phyloP scores from a whole-genome alignment of 2,329 filamentous ascomycete species.

The Aspergillus quadricinctus region DNA sequence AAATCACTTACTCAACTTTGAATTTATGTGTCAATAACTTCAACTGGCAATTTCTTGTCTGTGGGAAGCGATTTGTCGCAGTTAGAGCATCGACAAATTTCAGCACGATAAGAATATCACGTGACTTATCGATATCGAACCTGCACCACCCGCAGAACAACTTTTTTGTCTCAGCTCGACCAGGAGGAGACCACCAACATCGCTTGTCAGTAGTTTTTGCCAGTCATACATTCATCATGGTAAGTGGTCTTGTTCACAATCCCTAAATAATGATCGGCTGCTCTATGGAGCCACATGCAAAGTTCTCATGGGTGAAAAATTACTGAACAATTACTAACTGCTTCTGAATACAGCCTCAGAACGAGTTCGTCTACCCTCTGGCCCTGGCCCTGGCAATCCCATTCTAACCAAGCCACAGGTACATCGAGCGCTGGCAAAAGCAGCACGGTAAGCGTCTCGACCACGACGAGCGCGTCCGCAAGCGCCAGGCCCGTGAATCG shows the following conservation, averaged over 20 bases:
- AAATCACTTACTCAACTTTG: neutral
- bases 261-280: neutral
- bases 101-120: conserved; percentile 2
- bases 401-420: conserved; percentile 27
- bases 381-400: conserved; percentile 7
- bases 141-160: conserved; percentile 8
- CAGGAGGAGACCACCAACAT: conserved; percentile 22
- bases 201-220: conserved; percentile 13
- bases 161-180: conserved; percentile 15
- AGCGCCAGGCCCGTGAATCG: conserved; percentile 79
- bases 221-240: conserved; percentile 26
- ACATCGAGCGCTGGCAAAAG: conserved; percentile 75
- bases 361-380: conserved; percentile 36
- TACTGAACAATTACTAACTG: neutral
- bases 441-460: conserved; percentile 62
- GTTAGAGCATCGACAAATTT: neutral
- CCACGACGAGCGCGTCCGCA: conserved; percentile 83
- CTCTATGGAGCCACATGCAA: neutral
- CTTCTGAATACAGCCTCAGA: conserved; percentile 31
- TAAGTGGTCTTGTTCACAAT: conserved; percentile 12
- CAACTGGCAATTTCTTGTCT: neutral
- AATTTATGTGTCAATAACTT: neutral
- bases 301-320: neutral
- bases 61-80: neutral
- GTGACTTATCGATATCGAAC: conserved; percentile 16